Evolutionary conservation across 164 flowering plant genomes (phyloP).

Genomic region (Platanus orientalis): DNA sequence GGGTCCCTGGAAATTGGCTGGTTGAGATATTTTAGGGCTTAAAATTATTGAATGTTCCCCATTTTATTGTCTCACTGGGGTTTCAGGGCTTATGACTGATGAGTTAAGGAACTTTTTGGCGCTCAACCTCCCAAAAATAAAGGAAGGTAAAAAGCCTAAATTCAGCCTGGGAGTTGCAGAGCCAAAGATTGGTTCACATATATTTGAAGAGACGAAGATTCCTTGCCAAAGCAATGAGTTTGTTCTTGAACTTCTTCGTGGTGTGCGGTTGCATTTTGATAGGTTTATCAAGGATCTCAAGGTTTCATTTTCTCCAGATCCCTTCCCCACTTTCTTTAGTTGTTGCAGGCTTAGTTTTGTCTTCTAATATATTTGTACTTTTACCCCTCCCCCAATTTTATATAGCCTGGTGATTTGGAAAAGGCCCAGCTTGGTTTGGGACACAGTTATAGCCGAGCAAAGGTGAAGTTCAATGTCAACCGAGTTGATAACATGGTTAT

Average conservation of each 20-base stretch:
- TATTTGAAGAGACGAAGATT: conserved; percentile 69
- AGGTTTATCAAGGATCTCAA: conserved; percentile 81
- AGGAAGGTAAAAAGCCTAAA: conserved; percentile 82
- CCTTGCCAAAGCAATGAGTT: conserved; percentile 90
- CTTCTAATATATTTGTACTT: background rate
- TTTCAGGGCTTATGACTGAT: conserved; percentile 83
- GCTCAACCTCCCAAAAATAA: conserved; percentile 76
- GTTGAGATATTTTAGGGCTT: too few species aligned
- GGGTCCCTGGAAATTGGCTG: too few species aligned
- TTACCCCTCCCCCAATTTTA: background rate
- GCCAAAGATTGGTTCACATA: conserved; percentile 90
- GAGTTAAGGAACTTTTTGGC: conserved; percentile 86
- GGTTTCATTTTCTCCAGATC: conserved; percentile 32
- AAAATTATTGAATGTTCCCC: too few species aligned
- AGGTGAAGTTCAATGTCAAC: conserved; percentile 98
- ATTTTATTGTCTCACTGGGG: conserved; percentile 5
- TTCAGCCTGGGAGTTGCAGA: conserved; percentile 78
- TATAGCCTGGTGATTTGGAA: conserved; percentile 80
- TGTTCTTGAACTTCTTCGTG: conserved; percentile 82
- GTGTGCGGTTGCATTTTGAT: conserved; percentile 80
- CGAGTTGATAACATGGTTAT: conserved; percentile 97
- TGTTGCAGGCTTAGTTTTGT: background rate
- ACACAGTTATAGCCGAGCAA: conserved; percentile 97
- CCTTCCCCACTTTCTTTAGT: background rate
- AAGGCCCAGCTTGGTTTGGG: conserved; percentile 94